Percentiles rank a stretch among this genome's conserved stretches.
These are phyloP conservation scores for Phytopythium helicoides DNA, from an alignment of 352 stramenopile species.

Conservation along the genomic window DNA sequence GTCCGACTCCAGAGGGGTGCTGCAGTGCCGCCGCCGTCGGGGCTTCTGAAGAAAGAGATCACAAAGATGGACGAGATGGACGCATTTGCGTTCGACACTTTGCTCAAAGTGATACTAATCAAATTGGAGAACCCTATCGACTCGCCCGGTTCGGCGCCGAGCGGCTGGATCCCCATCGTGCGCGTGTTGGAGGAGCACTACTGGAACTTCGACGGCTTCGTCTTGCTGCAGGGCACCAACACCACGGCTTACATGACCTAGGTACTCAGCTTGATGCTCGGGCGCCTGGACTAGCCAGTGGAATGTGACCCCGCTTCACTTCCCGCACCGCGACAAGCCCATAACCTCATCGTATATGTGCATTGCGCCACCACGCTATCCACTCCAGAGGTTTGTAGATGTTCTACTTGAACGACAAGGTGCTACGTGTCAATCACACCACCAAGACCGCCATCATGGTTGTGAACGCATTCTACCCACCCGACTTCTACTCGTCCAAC, in stretches of 20 bases:
- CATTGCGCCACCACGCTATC: too few relatives aligned
- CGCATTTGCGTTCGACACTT: slow-evolving; percentile 81
- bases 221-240: slow-evolving; percentile 97
- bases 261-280: slow-evolving; percentile 94
- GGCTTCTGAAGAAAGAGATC: slow-evolving; percentile 88
- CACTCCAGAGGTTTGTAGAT: too few relatives aligned
- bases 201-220: slow-evolving; percentile 96
- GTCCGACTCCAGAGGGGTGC: slow-evolving; percentile 59
- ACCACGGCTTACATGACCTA: slow-evolving; percentile 97
- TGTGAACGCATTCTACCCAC: too few relatives aligned
- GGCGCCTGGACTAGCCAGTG: too few relatives aligned
- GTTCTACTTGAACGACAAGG: too few relatives aligned
- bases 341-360: too few relatives aligned
- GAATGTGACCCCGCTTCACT: too few relatives aligned
- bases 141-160: slow-evolving; percentile 83
- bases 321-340: too few relatives aligned
- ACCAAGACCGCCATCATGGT: too few relatives aligned
- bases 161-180: slow-evolving; percentile 92
- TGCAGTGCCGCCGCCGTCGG: slow-evolving; percentile 83
- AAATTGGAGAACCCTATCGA: slow-evolving; percentile 89
- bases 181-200: slow-evolving; percentile 93
- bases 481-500: too few relatives aligned
- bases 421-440: too few relatives aligned
- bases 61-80: slow-evolving; percentile 86
- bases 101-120: slow-evolving; percentile 69